A percentile compares a stretch with the other conserved stretches of the same genome.
phyloP scores from a whole-genome alignment of 2,329 filamentous ascomycete genomes.

The Stagonosporopsis vannaccii region DNA sequence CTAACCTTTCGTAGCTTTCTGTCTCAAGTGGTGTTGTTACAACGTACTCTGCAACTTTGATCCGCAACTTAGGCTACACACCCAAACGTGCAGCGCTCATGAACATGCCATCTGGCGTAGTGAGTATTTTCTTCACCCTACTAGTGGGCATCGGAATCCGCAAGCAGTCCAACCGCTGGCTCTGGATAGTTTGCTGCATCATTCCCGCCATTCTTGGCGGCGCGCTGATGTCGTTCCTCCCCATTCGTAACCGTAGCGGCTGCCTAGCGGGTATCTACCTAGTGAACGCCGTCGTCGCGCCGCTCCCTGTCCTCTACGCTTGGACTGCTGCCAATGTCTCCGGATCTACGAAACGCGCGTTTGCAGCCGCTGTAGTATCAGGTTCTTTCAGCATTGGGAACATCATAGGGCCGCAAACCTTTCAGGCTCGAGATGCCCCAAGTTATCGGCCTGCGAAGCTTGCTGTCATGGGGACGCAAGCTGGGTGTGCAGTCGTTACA shows the following conservation, averaged over 20 bases:
- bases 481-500: conserved; percentile 34
- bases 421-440: conserved; percentile 24
- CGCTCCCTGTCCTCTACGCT: conserved; percentile 24
- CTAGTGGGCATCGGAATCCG: conserved; percentile 23
- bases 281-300: conserved; percentile 26
- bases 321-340: conserved; percentile 28
- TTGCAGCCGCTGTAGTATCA: conserved; percentile 41
- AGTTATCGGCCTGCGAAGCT: conserved; percentile 52
- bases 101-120: conserved; percentile 30
- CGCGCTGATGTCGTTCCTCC: conserved; percentile 29
- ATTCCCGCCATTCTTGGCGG: conserved; percentile 18
- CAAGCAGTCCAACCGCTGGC: conserved; percentile 19
- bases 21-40: conserved; percentile 27
- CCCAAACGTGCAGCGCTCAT: conserved; percentile 27
- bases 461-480: conserved; percentile 45
- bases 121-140: conserved; percentile 26
- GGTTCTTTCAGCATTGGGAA: conserved; percentile 47
- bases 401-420: conserved; percentile 43
- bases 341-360: conserved; percentile 49
- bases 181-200: conserved; percentile 12
- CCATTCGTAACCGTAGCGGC: conserved; percentile 19
- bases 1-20: conserved; percentile 8
- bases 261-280: conserved; percentile 32
- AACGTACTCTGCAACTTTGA: conserved; percentile 31
- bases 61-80: conserved; percentile 26